phyloP scores from a whole-genome alignment of 768 basidiomycete genomes.

The Suillus subalutaceus region DNA sequence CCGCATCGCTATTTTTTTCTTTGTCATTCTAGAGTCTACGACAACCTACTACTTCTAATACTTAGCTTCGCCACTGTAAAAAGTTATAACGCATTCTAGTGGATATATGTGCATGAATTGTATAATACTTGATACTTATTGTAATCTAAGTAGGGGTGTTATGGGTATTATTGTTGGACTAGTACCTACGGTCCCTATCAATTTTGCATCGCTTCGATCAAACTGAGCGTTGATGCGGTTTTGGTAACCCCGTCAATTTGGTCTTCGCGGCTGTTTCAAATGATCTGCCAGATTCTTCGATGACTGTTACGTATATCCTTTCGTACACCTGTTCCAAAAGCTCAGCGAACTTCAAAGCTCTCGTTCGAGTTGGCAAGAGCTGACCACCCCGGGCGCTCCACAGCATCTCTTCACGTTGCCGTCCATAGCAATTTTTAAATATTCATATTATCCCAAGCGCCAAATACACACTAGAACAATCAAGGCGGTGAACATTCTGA shows the following conservation, averaged over 20 bases:
- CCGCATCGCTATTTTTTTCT: slow-evolving; percentile 16
- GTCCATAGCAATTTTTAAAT: slow-evolving; percentile 12
- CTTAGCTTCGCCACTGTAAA: slow-evolving; percentile 36
- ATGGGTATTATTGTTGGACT: slow-evolving; percentile 1
- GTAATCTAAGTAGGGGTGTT: slow-evolving; percentile 35
- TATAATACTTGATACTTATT: slow-evolving; percentile 33
- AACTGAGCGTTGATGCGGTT: slow-evolving; percentile 28
- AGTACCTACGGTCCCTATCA: neutral
- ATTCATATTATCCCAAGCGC: slow-evolving; percentile 4
- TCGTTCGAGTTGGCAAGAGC: neutral
- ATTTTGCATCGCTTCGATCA: slow-evolving; percentile 26
- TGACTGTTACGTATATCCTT: slow-evolving; percentile 28
- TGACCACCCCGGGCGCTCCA: neutral
- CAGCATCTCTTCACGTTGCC: neutral
- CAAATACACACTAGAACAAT: slow-evolving; percentile 18
- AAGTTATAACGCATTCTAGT: slow-evolving; percentile 38
- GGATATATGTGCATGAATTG: slow-evolving; percentile 41
- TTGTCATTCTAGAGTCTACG: slow-evolving; percentile 30
- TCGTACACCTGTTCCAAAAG: slow-evolving; percentile 5
- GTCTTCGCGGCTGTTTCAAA: slow-evolving; percentile 20
- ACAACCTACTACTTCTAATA: slow-evolving; percentile 34
- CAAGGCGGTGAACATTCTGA: slow-evolving; percentile 34
- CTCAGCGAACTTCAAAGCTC: slow-evolving; percentile 14
- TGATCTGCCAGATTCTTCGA: slow-evolving; percentile 25
- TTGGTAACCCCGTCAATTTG: slow-evolving; percentile 33